Evolutionary conservation across 306 rosid species (phyloP).

Genomic region (Trichosanthes cucumerina): DNA sequence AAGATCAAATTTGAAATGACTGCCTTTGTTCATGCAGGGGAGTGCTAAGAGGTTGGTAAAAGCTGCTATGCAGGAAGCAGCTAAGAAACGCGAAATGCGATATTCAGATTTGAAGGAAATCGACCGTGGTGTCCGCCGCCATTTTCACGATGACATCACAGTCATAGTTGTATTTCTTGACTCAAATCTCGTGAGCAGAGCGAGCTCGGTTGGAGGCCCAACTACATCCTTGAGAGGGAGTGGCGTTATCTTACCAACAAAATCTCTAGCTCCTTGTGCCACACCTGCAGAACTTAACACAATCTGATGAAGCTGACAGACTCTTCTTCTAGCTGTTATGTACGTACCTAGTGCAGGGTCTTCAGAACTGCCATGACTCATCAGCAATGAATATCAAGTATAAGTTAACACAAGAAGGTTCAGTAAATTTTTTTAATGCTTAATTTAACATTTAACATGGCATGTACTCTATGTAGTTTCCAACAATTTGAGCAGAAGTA

Average conservation of each 20-base stretch:
- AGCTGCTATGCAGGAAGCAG: conserved; percentile 77
- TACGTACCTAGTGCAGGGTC: background rate
- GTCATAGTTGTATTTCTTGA: conserved; percentile 70
- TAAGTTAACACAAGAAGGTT: conserved; percentile 10
- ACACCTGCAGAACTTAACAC: conserved; percentile 25
- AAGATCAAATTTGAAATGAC: background rate
- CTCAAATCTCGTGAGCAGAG: conserved; percentile 66
- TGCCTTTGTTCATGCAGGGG: conserved; percentile 41
- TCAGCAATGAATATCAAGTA: conserved; percentile 6
- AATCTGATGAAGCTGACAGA: conserved; percentile 10
- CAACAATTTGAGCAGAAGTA: conserved; percentile 17
- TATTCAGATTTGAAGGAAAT: conserved; percentile 82
- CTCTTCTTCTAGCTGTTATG: background rate
- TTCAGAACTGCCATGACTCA: background rate
- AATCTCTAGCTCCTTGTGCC: conserved; percentile 31
- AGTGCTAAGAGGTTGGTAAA: conserved; percentile 74
- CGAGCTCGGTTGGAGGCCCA: conserved; percentile 48
- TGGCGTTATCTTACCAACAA: conserved; percentile 37
- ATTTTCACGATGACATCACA: conserved; percentile 85
- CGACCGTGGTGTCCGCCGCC: conserved; percentile 84
- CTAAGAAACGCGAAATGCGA: conserved; percentile 89
- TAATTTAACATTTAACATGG: conserved; percentile 29
- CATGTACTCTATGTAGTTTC: conserved; percentile 30
- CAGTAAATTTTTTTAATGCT: conserved; percentile 19
- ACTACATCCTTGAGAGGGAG: conserved; percentile 54